Evolutionary conservation across 441 rosid species (phyloP), one percentile per base, ranked within the genome.

Genomic region (Populus hybrid): DNA sequence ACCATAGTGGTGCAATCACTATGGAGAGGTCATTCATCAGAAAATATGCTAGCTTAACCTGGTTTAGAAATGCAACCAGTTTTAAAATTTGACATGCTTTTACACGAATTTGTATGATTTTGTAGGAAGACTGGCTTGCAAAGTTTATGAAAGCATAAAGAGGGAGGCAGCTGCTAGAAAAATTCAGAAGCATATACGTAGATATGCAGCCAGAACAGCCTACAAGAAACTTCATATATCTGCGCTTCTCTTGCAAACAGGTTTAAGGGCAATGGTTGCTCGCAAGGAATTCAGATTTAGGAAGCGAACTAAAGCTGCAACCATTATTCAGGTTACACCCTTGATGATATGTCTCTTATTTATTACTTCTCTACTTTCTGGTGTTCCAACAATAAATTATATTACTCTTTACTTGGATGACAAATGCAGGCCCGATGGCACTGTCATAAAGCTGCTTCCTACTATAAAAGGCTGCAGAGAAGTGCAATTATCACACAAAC

Each of bases 41-140:
- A 61, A 59, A 11, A 18, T 40, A 34, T 28, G 2, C 16, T n/a
- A 21, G 40, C 67, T n/a, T n/a, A 68, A 74, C 40, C 75, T 69
- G 24, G 30, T 50, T 53, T 26, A 68, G 46, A 30, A 30, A 16
- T 68, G 42, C 18, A 24, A n/a, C 3, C 66, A 23, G 6, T 50
- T 42, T 65, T 32, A 0, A 69, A 23, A 72, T 20, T 74, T 40
- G n/a, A 71, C 71, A 32, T 69, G 70, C 74, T 64, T 78, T 50
- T 24, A 69, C 36, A 21, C 73, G 34, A 34, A 71, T 76, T 32
- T 75, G n/a, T 46, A 63, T 73, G 78, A 80, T 78, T 11, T 77
- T 80, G 77, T 82, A 96, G 99, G 98, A 83, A 86, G 89, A 80
- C 84, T 97, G 84, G 98, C 98, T 77, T 81, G 88, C 87, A 90